Evolutionary conservation across 345 rosid species (phyloP).

Genomic region (Litchi chinensis): DNA sequence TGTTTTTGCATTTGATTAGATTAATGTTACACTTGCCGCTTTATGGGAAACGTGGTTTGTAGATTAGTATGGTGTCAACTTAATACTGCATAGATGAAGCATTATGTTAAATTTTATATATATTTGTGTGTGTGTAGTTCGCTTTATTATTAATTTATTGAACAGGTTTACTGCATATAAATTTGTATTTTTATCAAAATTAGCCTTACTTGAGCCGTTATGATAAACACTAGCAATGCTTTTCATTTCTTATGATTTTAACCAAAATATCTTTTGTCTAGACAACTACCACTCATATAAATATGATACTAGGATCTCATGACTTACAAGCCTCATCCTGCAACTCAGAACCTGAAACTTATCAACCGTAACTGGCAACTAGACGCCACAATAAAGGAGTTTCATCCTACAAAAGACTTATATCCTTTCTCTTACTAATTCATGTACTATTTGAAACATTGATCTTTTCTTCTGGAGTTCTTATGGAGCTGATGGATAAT

Average conservation of each 20-base stretch:
- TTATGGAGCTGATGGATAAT: not conserved
- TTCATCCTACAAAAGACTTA: not conserved
- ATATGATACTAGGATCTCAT: too few relatives aligned
- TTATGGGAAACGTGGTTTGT: not conserved
- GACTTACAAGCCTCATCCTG: too few relatives aligned
- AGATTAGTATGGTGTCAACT: conserved; percentile 1
- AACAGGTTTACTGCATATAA: not conserved
- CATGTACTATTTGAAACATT: not conserved
- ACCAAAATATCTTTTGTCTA: not conserved
- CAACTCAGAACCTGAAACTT: too few relatives aligned
- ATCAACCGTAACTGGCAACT: not conserved
- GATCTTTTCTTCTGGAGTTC: too few relatives aligned
- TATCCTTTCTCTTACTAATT: not conserved
- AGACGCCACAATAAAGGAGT: not conserved
- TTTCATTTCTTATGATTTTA: too few relatives aligned
- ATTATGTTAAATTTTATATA: not conserved
- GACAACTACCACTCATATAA: not conserved
- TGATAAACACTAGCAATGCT: not conserved
- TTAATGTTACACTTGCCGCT: not conserved
- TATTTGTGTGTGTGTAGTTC: too few relatives aligned
- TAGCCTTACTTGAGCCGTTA: not conserved
- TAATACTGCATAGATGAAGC: not conserved
- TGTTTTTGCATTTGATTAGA: not conserved
- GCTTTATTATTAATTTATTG: too few relatives aligned
- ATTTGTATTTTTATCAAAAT: not conserved